Conservation (phyloP, 805 yeast species). For the Wickerhamomyces queroliae region DNA sequence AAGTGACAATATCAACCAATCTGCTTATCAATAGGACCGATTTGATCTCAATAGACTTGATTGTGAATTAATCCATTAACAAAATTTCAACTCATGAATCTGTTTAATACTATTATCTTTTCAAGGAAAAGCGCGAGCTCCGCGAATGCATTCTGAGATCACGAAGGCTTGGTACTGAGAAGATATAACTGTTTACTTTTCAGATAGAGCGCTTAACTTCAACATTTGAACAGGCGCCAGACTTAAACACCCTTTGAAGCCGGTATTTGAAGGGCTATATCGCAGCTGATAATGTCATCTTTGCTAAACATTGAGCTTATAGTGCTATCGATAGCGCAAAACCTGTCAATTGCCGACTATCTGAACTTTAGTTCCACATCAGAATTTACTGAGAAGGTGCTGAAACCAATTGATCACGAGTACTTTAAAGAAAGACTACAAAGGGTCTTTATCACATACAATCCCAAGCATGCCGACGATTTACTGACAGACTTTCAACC, state of each 20-base stretch:
- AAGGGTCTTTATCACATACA: constrained; percentile 9
- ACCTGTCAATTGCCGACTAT: constrained; percentile 15
- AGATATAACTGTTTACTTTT: too few relatives aligned
- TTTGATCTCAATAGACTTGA: too few relatives aligned
- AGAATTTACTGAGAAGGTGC: constrained; percentile 3
- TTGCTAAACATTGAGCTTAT: not conserved
- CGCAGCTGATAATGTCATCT: not conserved
- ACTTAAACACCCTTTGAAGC: not conserved
- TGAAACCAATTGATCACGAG: constrained; percentile 3
- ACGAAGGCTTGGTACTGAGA: too few relatives aligned
- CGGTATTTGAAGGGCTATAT: not conserved
- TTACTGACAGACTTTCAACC: constrained; percentile 13
- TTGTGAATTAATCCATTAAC: not conserved
- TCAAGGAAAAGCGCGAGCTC: too few relatives aligned
- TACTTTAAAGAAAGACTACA: constrained; percentile 13
- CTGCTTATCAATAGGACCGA: too few relatives aligned
- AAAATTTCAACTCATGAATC: not conserved
- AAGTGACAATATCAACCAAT: not conserved
- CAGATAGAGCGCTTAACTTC: too few relatives aligned
- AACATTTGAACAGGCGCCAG: too few relatives aligned
- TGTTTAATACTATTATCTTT: too few relatives aligned
- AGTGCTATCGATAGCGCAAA: constrained; percentile 7
- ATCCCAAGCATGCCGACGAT: constrained; percentile 10
- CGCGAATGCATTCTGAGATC: not conserved
- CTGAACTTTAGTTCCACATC: constrained; percentile 8